Evolutionary conservation across 257 asterid genomes (phyloP).

Genomic region (Solanum megistacrolobum): DNA sequence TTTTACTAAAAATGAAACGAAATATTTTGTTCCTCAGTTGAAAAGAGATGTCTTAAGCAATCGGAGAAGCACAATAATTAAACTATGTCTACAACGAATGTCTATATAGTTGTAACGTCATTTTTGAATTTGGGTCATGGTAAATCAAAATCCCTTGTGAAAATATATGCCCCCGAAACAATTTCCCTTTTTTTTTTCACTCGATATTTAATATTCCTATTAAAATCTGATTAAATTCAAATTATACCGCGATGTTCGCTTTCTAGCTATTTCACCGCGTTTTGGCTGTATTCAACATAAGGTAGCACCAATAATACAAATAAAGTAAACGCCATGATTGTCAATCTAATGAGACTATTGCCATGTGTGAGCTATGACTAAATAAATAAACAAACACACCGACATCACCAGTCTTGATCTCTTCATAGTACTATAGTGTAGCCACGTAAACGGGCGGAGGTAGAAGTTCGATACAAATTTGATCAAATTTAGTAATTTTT

Average conservation of each 20-base stretch:
- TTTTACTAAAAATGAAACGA: too few relatives aligned
- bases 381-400: background rate
- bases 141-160: background rate
- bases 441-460: background rate
- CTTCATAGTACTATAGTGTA: background rate
- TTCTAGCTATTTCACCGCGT: background rate
- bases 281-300: background rate
- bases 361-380: background rate
- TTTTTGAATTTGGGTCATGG: background rate
- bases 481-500: background rate
- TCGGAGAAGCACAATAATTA: background rate
- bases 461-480: fast-evolving
- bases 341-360: background rate
- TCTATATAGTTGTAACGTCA: background rate
- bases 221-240: fast-evolving
- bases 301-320: background rate
- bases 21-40: too few relatives aligned
- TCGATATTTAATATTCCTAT: fast-evolving
- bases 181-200: background rate
- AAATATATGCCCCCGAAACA: background rate
- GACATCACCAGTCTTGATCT: background rate
- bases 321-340: background rate
- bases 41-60: too few relatives aligned
- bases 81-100: background rate
- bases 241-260: background rate